These are phyloP conservation scores for Kazachstania sp. DNA, from an alignment of 1,139 yeast species.

Conservation along the genomic window DNA sequence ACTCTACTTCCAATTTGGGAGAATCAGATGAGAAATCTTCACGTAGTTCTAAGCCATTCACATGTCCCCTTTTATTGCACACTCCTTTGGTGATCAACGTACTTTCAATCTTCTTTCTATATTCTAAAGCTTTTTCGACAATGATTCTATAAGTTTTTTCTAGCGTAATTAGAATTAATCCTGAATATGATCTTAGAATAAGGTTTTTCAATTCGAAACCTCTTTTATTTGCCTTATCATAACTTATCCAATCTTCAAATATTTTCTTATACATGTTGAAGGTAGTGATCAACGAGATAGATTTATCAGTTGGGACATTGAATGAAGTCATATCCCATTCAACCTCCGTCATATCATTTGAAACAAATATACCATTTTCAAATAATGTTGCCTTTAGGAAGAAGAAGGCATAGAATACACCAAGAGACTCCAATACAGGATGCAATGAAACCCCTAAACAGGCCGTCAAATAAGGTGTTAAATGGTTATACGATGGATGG, in stretches of 20 bases:
- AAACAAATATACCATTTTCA: constrained; percentile 11
- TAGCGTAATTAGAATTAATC: constrained; percentile 10
- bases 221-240: constrained; percentile 3
- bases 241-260: constrained; percentile 10
- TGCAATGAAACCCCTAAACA: background rate
- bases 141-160: constrained; percentile 16
- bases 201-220: constrained; percentile 7
- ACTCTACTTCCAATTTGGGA: background rate
- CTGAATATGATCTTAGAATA: constrained; percentile 10
- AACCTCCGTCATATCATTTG: constrained; percentile 2
- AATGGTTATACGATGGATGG: background rate
- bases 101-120: constrained; percentile 13
- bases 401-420: constrained; percentile 13
- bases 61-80: background rate
- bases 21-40: background rate
- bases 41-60: background rate
- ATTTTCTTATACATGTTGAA: constrained; percentile 12
- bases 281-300: constrained; percentile 11
- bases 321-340: constrained; percentile 14
- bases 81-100: constrained; percentile 8
- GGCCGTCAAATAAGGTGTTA: constrained; percentile 8
- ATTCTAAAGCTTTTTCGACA: constrained; percentile 17
- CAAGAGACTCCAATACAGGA: constrained; percentile 8
- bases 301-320: constrained; percentile 6
- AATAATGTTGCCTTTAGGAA: constrained; percentile 17